Evolutionary conservation across 1,139 yeast genomes (phyloP).

Genomic region (Yamadazyma songkhlaensis): DNA sequence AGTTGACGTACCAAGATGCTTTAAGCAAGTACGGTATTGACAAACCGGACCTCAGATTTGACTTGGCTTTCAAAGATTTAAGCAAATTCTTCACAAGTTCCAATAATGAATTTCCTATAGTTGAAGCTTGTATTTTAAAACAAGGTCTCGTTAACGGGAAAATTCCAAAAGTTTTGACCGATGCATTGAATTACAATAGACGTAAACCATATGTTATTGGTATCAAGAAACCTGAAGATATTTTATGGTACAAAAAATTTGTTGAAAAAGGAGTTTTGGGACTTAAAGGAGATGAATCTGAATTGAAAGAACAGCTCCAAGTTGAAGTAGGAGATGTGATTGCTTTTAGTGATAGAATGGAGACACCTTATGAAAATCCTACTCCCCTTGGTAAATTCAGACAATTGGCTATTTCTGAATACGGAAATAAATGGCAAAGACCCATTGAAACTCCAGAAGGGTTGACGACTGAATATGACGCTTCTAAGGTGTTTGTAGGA

Average conservation of each 20-base stretch:
- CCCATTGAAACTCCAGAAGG: conserved; percentile 22
- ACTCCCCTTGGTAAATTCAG: conserved; percentile 90
- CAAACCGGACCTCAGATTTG: conserved; percentile 84
- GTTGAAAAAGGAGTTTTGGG: conserved; percentile 28
- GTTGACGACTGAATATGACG: conserved; percentile 16
- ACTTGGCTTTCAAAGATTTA: conserved; percentile 50
- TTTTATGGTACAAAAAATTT: conserved; percentile 43
- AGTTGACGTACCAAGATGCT: conserved; percentile 65
- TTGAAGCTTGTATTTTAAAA: conserved; percentile 69
- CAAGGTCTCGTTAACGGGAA: conserved; percentile 38
- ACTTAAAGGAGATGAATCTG: conserved; percentile 16
- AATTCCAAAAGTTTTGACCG: conserved; percentile 33
- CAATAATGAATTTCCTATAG: conserved; percentile 49
- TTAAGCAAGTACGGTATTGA: conserved; percentile 81
- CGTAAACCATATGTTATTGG: conserved; percentile 61
- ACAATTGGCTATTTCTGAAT: conserved; percentile 61
- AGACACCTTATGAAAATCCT: conserved; percentile 79
- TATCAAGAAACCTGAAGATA: conserved; percentile 37
- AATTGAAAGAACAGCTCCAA: conserved; percentile 31
- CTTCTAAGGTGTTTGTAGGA: conserved; percentile 51
- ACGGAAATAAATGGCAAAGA: conserved; percentile 52
- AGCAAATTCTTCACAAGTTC: conserved; percentile 33
- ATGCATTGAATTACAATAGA: conserved; percentile 46
- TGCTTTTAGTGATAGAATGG: conserved; percentile 70
- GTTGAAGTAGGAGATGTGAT: conserved; percentile 68